phyloP scores from a whole-genome alignment of 495 filamentous ascomycete species.

The Annulohypoxylon stygium region DNA sequence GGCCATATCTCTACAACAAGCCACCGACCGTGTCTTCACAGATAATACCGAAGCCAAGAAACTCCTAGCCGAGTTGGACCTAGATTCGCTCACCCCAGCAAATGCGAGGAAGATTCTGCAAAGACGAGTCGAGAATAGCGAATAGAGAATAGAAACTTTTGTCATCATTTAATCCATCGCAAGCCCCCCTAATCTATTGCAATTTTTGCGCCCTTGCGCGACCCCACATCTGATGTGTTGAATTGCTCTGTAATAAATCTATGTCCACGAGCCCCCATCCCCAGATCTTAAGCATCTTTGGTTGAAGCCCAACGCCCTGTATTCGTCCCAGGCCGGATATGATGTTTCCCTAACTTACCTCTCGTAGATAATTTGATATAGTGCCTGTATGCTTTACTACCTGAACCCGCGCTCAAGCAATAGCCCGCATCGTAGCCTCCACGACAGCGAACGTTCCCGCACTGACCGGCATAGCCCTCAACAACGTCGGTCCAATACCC shows the following conservation, averaged over 20 bases:
- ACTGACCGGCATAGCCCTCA: conserved; percentile 97
- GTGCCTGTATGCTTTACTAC: background rate
- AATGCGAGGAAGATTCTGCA: conserved; percentile 84
- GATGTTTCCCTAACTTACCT: background rate
- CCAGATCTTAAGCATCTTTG: conserved; percentile 33
- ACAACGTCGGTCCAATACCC: conserved; percentile 90
- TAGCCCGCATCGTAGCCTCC: conserved; percentile 72
- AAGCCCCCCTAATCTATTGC: conserved; percentile 19
- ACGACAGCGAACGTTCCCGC: conserved; percentile 95
- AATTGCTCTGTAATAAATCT: conserved; percentile 41
- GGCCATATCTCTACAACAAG: conserved; percentile 73
- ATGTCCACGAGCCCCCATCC: background rate
- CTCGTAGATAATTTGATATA: background rate
- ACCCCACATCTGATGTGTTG: conserved; percentile 40
- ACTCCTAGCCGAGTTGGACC: conserved; percentile 73
- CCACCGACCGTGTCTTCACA: conserved; percentile 80
- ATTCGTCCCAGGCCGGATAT: conserved; percentile 22
- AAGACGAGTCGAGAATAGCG: conserved; percentile 77
- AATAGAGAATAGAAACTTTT: conserved; percentile 44
- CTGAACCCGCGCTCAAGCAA: conserved; percentile 52
- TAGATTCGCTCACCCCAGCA: conserved; percentile 74
- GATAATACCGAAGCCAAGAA: conserved; percentile 84
- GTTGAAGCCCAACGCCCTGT: conserved; percentile 46
- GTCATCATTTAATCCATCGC: conserved; percentile 14
- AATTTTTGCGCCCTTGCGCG: conserved; percentile 26